A percentile compares a stretch with the other conserved stretches of the same genome.
Conservation (phyloP, 1,284 basidiomycete genomes). For the Ceratobasidium sp. region DNA sequence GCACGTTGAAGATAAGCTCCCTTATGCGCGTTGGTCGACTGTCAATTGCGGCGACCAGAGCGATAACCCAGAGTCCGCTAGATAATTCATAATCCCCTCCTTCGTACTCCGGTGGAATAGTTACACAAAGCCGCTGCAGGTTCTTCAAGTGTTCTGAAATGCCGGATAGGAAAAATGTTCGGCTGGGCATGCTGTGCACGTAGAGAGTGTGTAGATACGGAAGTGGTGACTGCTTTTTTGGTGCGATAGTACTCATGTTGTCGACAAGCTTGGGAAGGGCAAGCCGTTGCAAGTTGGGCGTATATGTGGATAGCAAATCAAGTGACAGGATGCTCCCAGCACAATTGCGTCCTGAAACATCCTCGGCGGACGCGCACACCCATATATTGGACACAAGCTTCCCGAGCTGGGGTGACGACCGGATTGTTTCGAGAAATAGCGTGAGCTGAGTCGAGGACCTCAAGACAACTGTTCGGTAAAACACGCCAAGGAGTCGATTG, state of each 20-base stretch:
- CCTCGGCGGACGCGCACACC: not conserved
- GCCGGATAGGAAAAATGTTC: not conserved
- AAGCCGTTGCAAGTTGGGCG: not conserved
- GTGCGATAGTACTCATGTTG: not conserved
- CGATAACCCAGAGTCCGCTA: not conserved
- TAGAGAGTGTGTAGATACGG: not conserved
- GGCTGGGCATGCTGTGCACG: slow-evolving; percentile 1
- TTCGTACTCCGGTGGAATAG: not conserved
- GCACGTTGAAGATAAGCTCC: not conserved
- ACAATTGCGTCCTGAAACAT: not conserved
- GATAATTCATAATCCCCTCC: not conserved
- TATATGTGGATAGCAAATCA: not conserved
- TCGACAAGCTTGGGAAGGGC: not conserved
- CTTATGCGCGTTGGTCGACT: not conserved
- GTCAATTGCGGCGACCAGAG: not conserved
- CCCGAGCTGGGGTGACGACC: not conserved
- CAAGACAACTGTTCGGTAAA: slow-evolving; percentile 10
- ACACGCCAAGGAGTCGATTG: not conserved
- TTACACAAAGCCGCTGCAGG: not conserved
- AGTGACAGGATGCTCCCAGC: not conserved
- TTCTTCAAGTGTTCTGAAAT: not conserved
- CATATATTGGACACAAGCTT: slow-evolving; percentile 17
- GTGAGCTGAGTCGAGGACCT: not conserved
- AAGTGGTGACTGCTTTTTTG: not conserved
- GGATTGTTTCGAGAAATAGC: slow-evolving; percentile 1